Conservation (phyloP, 768 basidiomycete genomes). For the Tylopilus vinaceipallidus region DNA sequence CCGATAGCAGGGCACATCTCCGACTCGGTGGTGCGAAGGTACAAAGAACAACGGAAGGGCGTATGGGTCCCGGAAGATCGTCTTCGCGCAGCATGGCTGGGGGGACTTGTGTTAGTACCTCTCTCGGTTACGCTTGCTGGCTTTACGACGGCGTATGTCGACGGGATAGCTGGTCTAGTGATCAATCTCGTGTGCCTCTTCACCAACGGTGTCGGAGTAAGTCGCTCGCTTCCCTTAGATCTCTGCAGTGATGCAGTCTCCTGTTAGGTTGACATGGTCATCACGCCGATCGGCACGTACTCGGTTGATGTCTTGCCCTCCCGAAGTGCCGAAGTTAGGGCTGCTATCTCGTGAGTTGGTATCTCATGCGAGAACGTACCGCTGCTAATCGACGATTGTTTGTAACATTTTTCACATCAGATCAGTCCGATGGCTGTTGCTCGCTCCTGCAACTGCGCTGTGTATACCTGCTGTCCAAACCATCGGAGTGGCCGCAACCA, state of each 20-base stretch:
- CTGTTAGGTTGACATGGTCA: conserved; percentile 54
- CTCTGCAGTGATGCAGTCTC: too few relatives aligned
- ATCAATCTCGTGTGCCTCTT: conserved; percentile 57
- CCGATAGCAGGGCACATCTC: conserved; percentile 59
- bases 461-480: conserved; percentile 44
- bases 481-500: conserved; percentile 50
- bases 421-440: conserved; percentile 22
- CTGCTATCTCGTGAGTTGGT: conserved; percentile 48
- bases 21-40: conserved; percentile 48
- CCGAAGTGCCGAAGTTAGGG: conserved; percentile 63
- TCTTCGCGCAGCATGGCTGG: conserved; percentile 49
- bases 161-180: conserved; percentile 47
- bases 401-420: conserved; percentile 1
- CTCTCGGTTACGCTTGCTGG: conserved; percentile 49
- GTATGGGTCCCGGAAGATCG: conserved; percentile 70
- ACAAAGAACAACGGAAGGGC: conserved; percentile 49
- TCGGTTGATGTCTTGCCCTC: conserved; percentile 57
- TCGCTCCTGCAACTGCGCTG: conserved; percentile 14
- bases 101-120: conserved; percentile 51
- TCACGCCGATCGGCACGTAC: conserved; percentile 57
- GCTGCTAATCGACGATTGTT: too few relatives aligned
- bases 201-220: conserved; percentile 61
- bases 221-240: too few relatives aligned
- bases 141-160: conserved; percentile 47
- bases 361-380: too few relatives aligned